Percentiles rank a stretch among this genome's conserved stretches.
phyloP scores from a whole-genome alignment of 371 early-diverging fungal species.

The Mortierella sp. region DNA sequence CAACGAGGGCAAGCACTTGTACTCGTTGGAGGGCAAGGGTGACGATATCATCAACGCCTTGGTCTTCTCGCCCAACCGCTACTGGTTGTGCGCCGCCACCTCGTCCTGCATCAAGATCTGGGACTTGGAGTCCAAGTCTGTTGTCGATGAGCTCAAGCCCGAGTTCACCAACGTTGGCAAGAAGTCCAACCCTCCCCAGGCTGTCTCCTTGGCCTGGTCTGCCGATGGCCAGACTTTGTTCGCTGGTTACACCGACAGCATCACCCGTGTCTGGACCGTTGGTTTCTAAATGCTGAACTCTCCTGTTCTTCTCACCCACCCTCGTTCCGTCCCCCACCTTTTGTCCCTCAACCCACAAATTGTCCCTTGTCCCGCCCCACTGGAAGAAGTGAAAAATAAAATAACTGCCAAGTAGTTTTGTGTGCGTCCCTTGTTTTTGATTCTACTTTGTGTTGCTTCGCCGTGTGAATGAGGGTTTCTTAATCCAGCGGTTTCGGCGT shows the following conservation, averaged over 20 bases:
- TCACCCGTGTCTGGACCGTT: no score
- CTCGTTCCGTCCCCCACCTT: neutral
- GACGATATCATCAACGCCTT: constrained; percentile 94
- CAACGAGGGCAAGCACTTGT: constrained; percentile 99
- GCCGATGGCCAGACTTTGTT: constrained; percentile 68
- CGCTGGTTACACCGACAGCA: neutral
- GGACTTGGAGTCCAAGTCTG: constrained; percentile 98
- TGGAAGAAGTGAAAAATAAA: constrained; percentile 10
- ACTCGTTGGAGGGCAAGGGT: constrained; percentile 95
- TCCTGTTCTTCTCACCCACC: neutral
- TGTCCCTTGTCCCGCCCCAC: constrained; percentile 5
- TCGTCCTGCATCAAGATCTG: constrained; percentile 97
- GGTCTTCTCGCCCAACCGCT: constrained; percentile 99
- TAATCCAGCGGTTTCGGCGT: no score
- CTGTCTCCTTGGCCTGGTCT: constrained; percentile 97
- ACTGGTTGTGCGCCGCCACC: constrained; percentile 99
- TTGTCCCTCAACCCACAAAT: neutral
- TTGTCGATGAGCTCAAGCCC: constrained; percentile 96
- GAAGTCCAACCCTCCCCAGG: constrained; percentile 83
- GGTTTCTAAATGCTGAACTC: neutral
- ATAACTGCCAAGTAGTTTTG: neutral
- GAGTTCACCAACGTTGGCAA: constrained; percentile 86
- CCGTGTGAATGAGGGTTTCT: no score
- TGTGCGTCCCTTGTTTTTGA: neutral
- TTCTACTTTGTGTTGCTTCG: neutral